Base-by-base conservation (phyloP, 495 filamentous ascomycete species). In the Echria macrotheca region DNA sequence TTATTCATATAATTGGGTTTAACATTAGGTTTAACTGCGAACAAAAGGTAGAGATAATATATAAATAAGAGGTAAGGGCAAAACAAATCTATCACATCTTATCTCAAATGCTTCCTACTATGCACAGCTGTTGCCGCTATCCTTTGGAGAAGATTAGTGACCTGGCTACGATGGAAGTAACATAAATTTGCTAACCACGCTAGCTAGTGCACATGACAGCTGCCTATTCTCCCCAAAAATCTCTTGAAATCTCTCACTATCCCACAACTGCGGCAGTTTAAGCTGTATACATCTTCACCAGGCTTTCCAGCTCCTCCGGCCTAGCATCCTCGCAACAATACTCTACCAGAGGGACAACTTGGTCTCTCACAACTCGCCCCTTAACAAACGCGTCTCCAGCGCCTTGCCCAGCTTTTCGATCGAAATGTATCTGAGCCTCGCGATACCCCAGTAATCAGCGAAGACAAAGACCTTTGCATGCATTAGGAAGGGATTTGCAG, bases 381-480 rank as follows among this genome's bases (percentile, higher is more conserved):
- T 29, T 25, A 15, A 22, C 25, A 14, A 5, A 12, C 11, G 24
- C 15, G 23, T 21, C 32, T 39, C 21, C 35, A 48, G 25, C 32
- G 1, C 32, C 1, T 39, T 26, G 3, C 32, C 45, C 19, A 48
- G 22, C 5, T 12, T 29, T 12, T 24, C 2, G 14, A 48, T 3
- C 2, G 45, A 48, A 2, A 48, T 17, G 2, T 29, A 19, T 17
- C 6, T 17, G 5, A 48, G 45, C 35, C 33, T 26, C 1, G 11
- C 14, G 33, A 48, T 37, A 14, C 45, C 45, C 29, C 33, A 48
- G 33, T 35, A 48, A 35, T 48, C 45, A 5, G 45, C 45, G 39
- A 48, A 48, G 22, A 48, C 45, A 19, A 37, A 48, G 2, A 48
- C 29, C 23, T 21, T 33, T 5, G 45, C 45, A 19, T 48, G 45